Conservation (phyloP, 768 basidiomycete species). For the Naganishia kalamii region DNA sequence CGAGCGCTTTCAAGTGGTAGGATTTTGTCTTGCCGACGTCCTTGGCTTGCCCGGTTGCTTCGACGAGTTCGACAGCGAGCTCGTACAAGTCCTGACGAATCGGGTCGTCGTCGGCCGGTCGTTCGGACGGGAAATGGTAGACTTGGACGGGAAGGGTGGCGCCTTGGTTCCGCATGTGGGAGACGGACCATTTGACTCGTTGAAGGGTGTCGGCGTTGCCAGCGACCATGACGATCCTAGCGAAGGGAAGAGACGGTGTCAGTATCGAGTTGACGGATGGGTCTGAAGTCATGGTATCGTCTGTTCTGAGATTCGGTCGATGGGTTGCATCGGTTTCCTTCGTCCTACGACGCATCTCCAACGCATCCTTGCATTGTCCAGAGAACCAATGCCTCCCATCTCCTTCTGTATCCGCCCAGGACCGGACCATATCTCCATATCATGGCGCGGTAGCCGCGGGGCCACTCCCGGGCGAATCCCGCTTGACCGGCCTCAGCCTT, state of each 20-base stretch:
- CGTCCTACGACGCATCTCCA: too few species aligned
- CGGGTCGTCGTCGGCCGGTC: conserved; percentile 37
- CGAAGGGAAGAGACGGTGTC: conserved; percentile 25
- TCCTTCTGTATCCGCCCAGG: too few species aligned
- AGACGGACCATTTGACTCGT: conserved; percentile 35
- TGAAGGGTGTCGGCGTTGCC: conserved; percentile 48
- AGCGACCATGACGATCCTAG: conserved; percentile 49
- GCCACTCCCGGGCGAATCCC: too few species aligned
- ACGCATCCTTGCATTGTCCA: too few species aligned
- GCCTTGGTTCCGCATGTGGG: conserved; percentile 33
- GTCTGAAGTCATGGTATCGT: too few species aligned
- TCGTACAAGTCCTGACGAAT: conserved; percentile 50
- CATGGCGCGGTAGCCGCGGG: too few species aligned
- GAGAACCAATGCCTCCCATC: too few species aligned
- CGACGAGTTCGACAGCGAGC: conserved; percentile 53
- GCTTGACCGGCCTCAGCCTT: too few species aligned
- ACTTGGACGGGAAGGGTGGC: conserved; percentile 39
- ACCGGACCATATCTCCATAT: too few species aligned
- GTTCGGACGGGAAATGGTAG: conserved; percentile 49
- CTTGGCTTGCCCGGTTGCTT: conserved; percentile 35
- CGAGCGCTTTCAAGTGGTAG: conserved; percentile 45
- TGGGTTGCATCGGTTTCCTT: too few species aligned
- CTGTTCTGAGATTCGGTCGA: too few species aligned
- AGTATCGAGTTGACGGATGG: neutral
- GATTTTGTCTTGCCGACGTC: conserved; percentile 45